Evolutionary conservation across 2,329 filamentous ascomycete species (phyloP), one percentile per base, ranked within the genome.

Genomic region (Botrytis aclada): DNA sequence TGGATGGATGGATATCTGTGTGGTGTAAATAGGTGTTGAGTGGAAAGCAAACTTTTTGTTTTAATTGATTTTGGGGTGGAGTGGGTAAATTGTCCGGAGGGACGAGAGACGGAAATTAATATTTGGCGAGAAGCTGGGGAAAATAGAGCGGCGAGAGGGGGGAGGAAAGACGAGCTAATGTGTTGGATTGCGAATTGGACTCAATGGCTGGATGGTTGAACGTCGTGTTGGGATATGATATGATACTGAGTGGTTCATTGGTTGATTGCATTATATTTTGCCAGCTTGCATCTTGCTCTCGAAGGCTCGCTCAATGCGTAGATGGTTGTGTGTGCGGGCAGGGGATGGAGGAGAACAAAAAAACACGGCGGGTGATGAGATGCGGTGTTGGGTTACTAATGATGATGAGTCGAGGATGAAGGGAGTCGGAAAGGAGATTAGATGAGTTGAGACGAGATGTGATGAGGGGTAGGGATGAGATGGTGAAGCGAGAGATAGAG

Each of bases 161-260:
- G 32, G 54, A 43, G 37, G 29, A 25, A n/a, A 34, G 51, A 25
- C 37, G 29, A 43, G n/a, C 12, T 70, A 22, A 62, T 34, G 58
- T 70, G 64, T 67, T 67, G 64, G 64, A 67, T 67, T 67, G 47
- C 5, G 67, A n/a, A 70, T 70, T 70, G 37, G 56, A 70, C 41
- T 70, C 51, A 58, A 45, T 70, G 41, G 67, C 10, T 69, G n/a
- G 37, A 41, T 60, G 66, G 51, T 18, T 60, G 47, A 12, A 56
- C 20, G 37, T 20, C 20, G 37, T n/a, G 12, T 56, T 62, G 54
- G 41, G 67, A 70, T 60, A 62, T 58, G 34, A 67, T 32, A 29
- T 67, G 64, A 67, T 34, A 56, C n/a, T 34, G 45, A 51, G 47
- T 18, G n/a, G 51, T 18, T 32, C 25, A 56, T 67, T 67, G 64